These are phyloP conservation scores for Barnettozyma botsteinii DNA, from an alignment of 805 yeast species.

Conservation along the genomic window DNA sequence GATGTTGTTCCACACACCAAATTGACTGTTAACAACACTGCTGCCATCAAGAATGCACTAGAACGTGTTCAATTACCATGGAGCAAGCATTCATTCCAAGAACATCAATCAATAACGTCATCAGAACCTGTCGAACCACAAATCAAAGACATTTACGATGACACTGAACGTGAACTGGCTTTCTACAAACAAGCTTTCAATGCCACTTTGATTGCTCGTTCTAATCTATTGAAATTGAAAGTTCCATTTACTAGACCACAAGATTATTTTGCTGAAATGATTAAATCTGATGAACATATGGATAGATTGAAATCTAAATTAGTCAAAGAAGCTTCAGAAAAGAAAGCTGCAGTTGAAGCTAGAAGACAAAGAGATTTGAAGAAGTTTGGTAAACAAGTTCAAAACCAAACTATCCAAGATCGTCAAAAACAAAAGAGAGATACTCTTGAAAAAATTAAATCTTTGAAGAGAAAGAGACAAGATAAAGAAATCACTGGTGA, in stretches of 20 bases:
- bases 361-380: conserved; percentile 90
- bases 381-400: conserved; percentile 97
- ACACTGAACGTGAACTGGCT: conserved; percentile 91
- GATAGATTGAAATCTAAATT: conserved; percentile 81
- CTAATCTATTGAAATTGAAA: conserved; percentile 57
- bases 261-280: conserved; percentile 98
- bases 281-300: conserved; percentile 97
- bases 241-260: conserved; percentile 89
- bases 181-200: conserved; percentile 91
- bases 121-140: conserved; percentile 53
- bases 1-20: conserved; percentile 91
- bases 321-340: conserved; percentile 71
- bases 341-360: conserved; percentile 89
- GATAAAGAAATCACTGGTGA: conserved; percentile 65
- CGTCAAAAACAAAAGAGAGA: conserved; percentile 92
- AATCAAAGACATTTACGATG: conserved; percentile 87
- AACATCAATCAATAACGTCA: conserved; percentile 72
- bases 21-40: conserved; percentile 77
- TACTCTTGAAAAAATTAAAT: conserved; percentile 81
- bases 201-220: conserved; percentile 71
- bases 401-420: conserved; percentile 85
- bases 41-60: conserved; percentile 71
- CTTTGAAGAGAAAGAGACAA: conserved; percentile 84
- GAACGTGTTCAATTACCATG: conserved; percentile 58
- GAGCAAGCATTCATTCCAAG: conserved; percentile 66